Base-by-base conservation (phyloP, 192 early-diverging fungal genomes). In the Podochytrium sp. region DNA sequence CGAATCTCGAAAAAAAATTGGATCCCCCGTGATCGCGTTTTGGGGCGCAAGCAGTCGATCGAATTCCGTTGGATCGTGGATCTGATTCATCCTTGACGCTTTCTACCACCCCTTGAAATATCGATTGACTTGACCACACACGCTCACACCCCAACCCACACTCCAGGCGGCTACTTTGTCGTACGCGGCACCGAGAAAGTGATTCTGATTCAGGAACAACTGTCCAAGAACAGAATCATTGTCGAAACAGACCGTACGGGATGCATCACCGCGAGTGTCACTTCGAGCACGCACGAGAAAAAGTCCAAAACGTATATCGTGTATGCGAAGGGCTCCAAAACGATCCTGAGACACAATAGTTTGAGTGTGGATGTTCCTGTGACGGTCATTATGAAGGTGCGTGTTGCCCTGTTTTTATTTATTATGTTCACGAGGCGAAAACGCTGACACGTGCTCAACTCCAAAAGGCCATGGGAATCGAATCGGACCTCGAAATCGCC, bases 191-290 rank as follows among this genome's bases (percentile, higher is more conserved):
- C 91, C 0, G 97, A 99, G 77, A 99, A 98, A 83, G 95, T 99
- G 2, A 95, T 97, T 84, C 75, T 99, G 53, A 95, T 99, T 39
- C 97, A 99, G 80, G 97, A 99, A 85, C 97, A 99, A 73, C 86
- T 99, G 80, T 96, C 94, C 27, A 99, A 99, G 77, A 99, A 99
- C 83, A 88, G 97, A 79, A 99, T 99, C 69, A 95, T 99, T 77
- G 92, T 98, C 20, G 93, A 97, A 58, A 83, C 82, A 3, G 96
- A 98, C 77, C 84, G 89, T 30, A 94, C 89, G 71, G 93, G 92
- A 2, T 79, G 82, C 55, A 92, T 98, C 51, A 84, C 86, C 41
- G 96, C 97, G 6, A 89, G 84, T 75, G 97, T 97, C 30, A 92
- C 91, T 38, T 91, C 92, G 82, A 92, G 88, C 40, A 99, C 98